These are phyloP conservation scores for maize (Zea mays) DNA, from an alignment of 176 grass and related monocot species.

Conservation along the genomic window Zm-B73-REFERENCE-NAM-5.0 NC_050097.1:239902001-239902500, in stretches of 20 bases:
- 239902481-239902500: conserved; percentile 40
- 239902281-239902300: conserved; percentile 98
- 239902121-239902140: conserved; percentile 38
- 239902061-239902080: conserved; percentile 92
- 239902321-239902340: conserved; percentile 98
- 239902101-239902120: conserved; percentile 66
- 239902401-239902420: conserved; percentile 45
- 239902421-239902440: conserved; percentile 55
- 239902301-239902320: conserved; percentile 92
- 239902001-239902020: conserved; percentile 16
- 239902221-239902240: background rate
- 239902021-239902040: conserved; percentile 55
- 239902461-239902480: conserved; percentile 40
- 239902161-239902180: conserved; percentile 15
- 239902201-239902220: conserved; percentile 19
- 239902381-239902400: conserved; percentile 79
- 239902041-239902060: conserved; percentile 99
- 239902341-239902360: conserved; percentile 99
- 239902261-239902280: conserved; percentile 97
- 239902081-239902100: conserved; percentile 93
- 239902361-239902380: conserved; percentile 86
- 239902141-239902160: background rate
- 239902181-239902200: conserved; percentile 25
- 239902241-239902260: conserved; percentile 31
- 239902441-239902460: conserved; percentile 22